phyloP scores from a whole-genome alignment of 148 eudicot genomes.

The Salicornia ramosissima region DNA sequence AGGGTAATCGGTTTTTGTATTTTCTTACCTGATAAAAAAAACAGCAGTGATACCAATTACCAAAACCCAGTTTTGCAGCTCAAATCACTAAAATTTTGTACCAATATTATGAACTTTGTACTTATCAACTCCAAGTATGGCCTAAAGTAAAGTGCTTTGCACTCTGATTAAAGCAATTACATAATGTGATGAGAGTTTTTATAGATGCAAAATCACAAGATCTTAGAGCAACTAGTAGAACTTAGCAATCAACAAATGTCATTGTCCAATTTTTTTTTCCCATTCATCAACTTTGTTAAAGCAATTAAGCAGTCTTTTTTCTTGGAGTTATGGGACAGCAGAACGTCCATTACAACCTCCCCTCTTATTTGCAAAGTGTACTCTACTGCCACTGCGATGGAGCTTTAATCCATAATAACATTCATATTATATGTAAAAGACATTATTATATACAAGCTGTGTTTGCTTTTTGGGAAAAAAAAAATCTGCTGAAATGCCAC shows the following conservation, averaged over 20 bases:
- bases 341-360: background rate
- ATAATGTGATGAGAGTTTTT: background rate
- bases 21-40: no score
- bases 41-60: no score
- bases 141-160: background rate
- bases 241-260: conserved; percentile 1
- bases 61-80: background rate
- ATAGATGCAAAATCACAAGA: background rate
- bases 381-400: no score
- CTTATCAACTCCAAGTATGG: background rate
- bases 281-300: conserved; percentile 13
- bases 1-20: no score
- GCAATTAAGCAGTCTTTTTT: conserved; percentile 1
- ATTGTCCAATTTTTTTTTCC: conserved; percentile 3
- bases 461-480: no score
- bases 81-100: background rate
- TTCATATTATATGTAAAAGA: no score
- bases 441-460: no score
- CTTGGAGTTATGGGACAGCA: background rate
- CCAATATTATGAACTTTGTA: background rate
- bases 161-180: background rate
- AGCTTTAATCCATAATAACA: no score
- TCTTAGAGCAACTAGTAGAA: background rate
- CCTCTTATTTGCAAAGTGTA: no score
- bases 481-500: no score